Evolutionary conservation across 345 rosid genomes (phyloP), one percentile per base, ranked within the genome.

Genomic region (Eucalyptus brandiana): DNA sequence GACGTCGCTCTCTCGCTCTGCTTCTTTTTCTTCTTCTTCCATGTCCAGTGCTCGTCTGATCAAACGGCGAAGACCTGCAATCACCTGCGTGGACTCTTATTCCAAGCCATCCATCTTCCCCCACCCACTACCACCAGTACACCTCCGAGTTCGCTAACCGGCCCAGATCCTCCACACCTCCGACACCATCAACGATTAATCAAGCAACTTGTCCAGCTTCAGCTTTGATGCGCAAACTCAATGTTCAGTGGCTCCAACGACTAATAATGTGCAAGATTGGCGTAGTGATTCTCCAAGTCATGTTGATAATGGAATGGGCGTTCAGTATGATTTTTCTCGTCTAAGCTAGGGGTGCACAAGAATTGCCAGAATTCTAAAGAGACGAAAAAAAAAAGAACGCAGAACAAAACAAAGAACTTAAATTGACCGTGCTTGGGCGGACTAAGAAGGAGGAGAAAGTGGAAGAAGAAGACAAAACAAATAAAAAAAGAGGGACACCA

Each of bases 41-140:
- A 48, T 56, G 87, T n/a, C 90, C 87, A 54, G 0, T 87, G 42
- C 45, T 91, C 62, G 24, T 24, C 1, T 30, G 1, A 58, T 58
- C n/a, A 80, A 51, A 50, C 92, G 12, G 48, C 88, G 10, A 96
- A 93, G 28, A 96, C 99, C 72, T 97, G 91, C 93, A 96, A 6
- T 95, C 80, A 51, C 94, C 89, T 95, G 96, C 18, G 92, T 95
- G 34, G 96, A 96, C 81, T 91, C 94, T 40, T 87, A 91, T 86
- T 93, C 96, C 26, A 97, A 95, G 90, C 98, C 98, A 3, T 94
- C 98, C 88, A 67, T 96, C 56, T 97, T 96, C 94, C 95, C 96
- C n/a, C 17, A 91, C 98, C 3, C 56, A 18, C 24, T 53, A 19
- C 56, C 56, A 53, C 56, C 24, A 1, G 56, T 53, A 53, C 56